Conservation (phyloP, 169 alveolate species). For the Plasmodium ovale region DNA sequence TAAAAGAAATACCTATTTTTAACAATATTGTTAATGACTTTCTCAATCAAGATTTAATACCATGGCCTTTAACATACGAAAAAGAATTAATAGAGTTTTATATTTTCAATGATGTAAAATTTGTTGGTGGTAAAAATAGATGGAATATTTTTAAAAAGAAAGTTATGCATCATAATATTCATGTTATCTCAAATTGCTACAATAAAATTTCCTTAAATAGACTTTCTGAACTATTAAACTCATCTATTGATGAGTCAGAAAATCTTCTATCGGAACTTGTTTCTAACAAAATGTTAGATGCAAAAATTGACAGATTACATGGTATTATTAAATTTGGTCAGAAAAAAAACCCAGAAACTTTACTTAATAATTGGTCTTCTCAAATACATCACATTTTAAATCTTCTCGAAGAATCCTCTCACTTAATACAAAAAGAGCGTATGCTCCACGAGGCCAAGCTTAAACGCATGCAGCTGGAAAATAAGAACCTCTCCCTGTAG, state of each 20-base stretch:
- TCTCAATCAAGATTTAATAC: slow-evolving; percentile 78
- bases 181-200: slow-evolving; percentile 81
- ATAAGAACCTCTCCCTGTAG: slow-evolving; percentile 37
- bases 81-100: slow-evolving; percentile 50
- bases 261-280: slow-evolving; percentile 81
- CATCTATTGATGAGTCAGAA: slow-evolving; percentile 76
- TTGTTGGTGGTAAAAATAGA: slow-evolving; percentile 75
- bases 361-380: slow-evolving; percentile 80
- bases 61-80: slow-evolving; percentile 77
- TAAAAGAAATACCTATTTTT: slow-evolving; percentile 78
- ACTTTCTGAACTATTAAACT: slow-evolving; percentile 70
- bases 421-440: slow-evolving; percentile 73
- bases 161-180: slow-evolving; percentile 85
- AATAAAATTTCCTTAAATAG: slow-evolving; percentile 74
- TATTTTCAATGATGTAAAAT: slow-evolving; percentile 47
- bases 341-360: slow-evolving; percentile 77
- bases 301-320: slow-evolving; percentile 83
- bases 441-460: slow-evolving; percentile 77
- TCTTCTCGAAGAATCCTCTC: slow-evolving; percentile 74
- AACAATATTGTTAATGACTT: slow-evolving; percentile 77
- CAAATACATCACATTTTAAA: slow-evolving; percentile 55
- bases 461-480: slow-evolving; percentile 56
- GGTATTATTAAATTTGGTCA: slow-evolving; percentile 81
- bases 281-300: slow-evolving; percentile 74
- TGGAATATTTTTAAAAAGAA: slow-evolving; percentile 77